Conservation (phyloP, 108 stramenopile genomes). For the Cylindrotheca closterium region DNA sequence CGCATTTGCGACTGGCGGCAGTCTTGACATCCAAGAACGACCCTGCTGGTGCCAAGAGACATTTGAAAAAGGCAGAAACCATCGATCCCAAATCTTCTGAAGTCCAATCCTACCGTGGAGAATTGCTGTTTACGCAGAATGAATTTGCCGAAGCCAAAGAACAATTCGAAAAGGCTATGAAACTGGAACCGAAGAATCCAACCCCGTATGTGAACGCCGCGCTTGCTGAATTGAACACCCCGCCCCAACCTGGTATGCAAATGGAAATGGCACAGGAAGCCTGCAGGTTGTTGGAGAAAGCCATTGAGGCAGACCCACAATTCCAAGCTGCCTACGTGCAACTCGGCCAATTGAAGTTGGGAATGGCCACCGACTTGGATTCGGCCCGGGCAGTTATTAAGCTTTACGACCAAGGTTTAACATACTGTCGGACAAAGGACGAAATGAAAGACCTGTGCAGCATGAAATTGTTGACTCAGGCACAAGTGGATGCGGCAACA, state of each 20-base stretch:
- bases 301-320: constrained; percentile 84
- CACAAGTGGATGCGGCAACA: constrained; percentile 85
- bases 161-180: constrained; percentile 83
- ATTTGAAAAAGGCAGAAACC: constrained; percentile 66
- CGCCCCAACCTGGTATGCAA: constrained; percentile 60
- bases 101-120: constrained; percentile 87
- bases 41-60: constrained; percentile 61
- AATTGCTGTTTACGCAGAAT: constrained; percentile 75
- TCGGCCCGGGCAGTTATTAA: constrained; percentile 75
- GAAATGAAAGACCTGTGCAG: constrained; percentile 86
- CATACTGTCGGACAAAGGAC: constrained; percentile 81
- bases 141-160: constrained; percentile 66
- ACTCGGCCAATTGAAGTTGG: constrained; percentile 86
- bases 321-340: constrained; percentile 90
- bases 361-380: constrained; percentile 74
- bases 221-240: constrained; percentile 79
- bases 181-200: constrained; percentile 76
- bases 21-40: constrained; percentile 77
- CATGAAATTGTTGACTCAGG: constrained; percentile 84
- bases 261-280: constrained; percentile 67
- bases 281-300: constrained; percentile 70
- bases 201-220: constrained; percentile 92
- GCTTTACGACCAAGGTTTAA: constrained; percentile 78
- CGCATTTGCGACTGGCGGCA: constrained; percentile 82
- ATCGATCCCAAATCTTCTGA: constrained; percentile 78